phyloP scores from a whole-genome alignment of 768 basidiomycete genomes.

The Boletus reticulatus region DNA sequence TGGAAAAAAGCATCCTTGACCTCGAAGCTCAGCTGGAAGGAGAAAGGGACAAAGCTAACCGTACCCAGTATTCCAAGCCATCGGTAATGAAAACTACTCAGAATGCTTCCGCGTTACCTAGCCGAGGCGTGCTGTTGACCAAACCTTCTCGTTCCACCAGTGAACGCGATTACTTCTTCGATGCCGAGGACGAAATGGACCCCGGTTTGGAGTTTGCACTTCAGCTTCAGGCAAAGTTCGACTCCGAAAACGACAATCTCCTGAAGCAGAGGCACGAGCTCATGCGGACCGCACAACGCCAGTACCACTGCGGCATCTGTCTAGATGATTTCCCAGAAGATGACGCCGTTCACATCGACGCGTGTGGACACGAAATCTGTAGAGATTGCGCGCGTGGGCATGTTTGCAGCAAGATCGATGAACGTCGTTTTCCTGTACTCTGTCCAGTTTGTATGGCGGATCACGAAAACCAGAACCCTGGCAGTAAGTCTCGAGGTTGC shows the following conservation, averaged over 20 bases:
- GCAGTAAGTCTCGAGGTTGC: no score
- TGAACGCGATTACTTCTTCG: not conserved
- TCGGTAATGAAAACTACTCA: not conserved
- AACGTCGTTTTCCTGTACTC: slow-evolving; percentile 54
- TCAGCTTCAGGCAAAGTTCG: slow-evolving; percentile 37
- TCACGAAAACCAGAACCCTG: no score
- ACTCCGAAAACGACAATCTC: slow-evolving; percentile 40
- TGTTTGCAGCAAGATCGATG: slow-evolving; percentile 46
- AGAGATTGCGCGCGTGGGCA: slow-evolving; percentile 47
- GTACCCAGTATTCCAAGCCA: not conserved
- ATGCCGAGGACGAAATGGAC: slow-evolving; percentile 2
- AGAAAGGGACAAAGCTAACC: slow-evolving; percentile 5
- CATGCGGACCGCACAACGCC: slow-evolving; percentile 28
- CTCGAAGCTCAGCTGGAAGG: slow-evolving; percentile 12
- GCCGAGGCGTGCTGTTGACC: not conserved
- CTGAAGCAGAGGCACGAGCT: slow-evolving; percentile 33
- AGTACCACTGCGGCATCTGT: slow-evolving; percentile 56
- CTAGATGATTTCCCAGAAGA: slow-evolving; percentile 47
- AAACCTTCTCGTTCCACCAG: not conserved
- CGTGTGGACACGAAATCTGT: slow-evolving; percentile 18
- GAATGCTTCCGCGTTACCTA: not conserved
- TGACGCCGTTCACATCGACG: slow-evolving; percentile 38
- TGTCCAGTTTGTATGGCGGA: slow-evolving; percentile 53
- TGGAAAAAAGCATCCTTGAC: slow-evolving; percentile 26
- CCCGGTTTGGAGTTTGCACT: slow-evolving; percentile 23